Evolutionary conservation across 2,329 filamentous ascomycete species (phyloP).

Genomic region (Spiromastix sp.): DNA sequence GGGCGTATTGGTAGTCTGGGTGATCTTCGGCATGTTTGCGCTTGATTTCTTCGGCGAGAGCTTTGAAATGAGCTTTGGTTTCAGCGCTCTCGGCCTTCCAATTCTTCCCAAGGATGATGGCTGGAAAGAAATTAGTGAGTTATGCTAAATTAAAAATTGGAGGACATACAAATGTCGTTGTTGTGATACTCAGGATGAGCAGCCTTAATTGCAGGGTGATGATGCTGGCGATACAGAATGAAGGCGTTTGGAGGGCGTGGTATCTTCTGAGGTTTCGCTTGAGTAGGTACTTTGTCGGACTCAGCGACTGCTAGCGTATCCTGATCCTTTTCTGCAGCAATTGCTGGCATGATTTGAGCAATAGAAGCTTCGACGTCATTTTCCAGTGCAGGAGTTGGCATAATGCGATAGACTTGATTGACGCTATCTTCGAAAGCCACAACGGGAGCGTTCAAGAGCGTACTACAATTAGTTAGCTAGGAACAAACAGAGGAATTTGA

Average conservation of each 20-base stretch:
- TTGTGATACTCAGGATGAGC: constrained; percentile 32
- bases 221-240: constrained; percentile 35
- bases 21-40: constrained; percentile 28
- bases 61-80: constrained; percentile 28
- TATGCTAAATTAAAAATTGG: neutral
- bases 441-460: constrained; percentile 17
- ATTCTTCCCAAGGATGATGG: constrained; percentile 31
- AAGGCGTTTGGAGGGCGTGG: constrained; percentile 38
- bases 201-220: constrained; percentile 28
- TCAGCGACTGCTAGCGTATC: constrained; percentile 1
- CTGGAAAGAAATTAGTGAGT: constrained; percentile 16
- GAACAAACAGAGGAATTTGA: neutral
- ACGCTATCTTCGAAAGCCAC: constrained; percentile 19
- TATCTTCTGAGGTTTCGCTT: constrained; percentile 23
- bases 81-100: constrained; percentile 30
- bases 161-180: constrained; percentile 35
- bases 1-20: constrained; percentile 37
- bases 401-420: constrained; percentile 21
- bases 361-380: constrained; percentile 15
- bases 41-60: constrained; percentile 29
- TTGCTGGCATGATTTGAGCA: constrained; percentile 13
- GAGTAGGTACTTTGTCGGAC: constrained; percentile 6
- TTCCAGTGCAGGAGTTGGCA: constrained; percentile 18
- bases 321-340: constrained; percentile 2
- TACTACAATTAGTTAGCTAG: constrained; percentile 12